A percentile compares a stretch with the other conserved stretches of the same genome.
These are phyloP conservation scores for Scheffersomyces stipitis DNA, from an alignment of 805 yeast species.

Conservation along the genomic window DNA sequence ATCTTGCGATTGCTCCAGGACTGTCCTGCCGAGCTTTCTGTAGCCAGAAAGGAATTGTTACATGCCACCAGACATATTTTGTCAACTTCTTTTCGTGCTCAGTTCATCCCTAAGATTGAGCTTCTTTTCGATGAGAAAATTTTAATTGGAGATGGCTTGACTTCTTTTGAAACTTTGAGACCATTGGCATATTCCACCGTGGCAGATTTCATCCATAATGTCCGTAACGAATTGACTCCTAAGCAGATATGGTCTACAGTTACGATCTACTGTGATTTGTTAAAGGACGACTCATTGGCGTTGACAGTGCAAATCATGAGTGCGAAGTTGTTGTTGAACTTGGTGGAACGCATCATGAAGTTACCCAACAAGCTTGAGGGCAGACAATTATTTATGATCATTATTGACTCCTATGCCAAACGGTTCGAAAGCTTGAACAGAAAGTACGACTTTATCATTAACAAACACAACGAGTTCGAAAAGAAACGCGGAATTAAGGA, in stretches of 20 bases:
- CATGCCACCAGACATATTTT: conserved; percentile 96
- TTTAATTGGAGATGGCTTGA: conserved; percentile 87
- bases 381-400: conserved; percentile 78
- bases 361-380: conserved; percentile 80
- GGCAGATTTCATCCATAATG: conserved; percentile 93
- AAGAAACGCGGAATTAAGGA: conserved; percentile 38
- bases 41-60: conserved; percentile 86
- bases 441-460: conserved; percentile 64
- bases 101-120: conserved; percentile 84
- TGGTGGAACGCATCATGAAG: conserved; percentile 85
- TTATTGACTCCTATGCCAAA: conserved; percentile 84
- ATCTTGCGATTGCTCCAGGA: conserved; percentile 86
- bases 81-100: conserved; percentile 79
- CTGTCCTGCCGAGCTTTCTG: conserved; percentile 90
- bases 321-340: conserved; percentile 81
- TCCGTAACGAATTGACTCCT: conserved; percentile 77
- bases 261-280: conserved; percentile 71
- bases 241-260: conserved; percentile 88
- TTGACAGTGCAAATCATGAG: conserved; percentile 95
- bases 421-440: conserved; percentile 75
- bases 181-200: conserved; percentile 94
- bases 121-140: conserved; percentile 82
- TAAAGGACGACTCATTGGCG: conserved; percentile 80
- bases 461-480: conserved; percentile 57
- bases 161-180: conserved; percentile 84